phyloP scores from a whole-genome alignment of 768 basidiomycete species.

The Tulasnella sp. region DNA sequence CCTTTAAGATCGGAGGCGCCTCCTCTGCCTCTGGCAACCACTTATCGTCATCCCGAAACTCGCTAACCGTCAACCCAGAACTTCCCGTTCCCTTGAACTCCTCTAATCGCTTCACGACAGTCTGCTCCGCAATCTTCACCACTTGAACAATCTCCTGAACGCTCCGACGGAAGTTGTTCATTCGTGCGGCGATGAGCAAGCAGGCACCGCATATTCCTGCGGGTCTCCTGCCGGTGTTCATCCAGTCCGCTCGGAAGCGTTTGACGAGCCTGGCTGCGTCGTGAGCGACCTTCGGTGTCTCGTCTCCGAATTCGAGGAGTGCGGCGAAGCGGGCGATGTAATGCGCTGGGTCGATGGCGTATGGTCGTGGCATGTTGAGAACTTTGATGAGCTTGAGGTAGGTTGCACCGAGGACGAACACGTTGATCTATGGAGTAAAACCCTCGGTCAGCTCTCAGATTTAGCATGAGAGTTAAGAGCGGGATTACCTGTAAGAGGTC shows the following conservation, averaged over 20 bases:
- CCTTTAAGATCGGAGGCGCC: slow-evolving; percentile 67
- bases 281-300: slow-evolving; percentile 80
- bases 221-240: slow-evolving; percentile 87
- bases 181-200: slow-evolving; percentile 86
- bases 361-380: slow-evolving; percentile 62
- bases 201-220: slow-evolving; percentile 97
- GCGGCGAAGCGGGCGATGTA: slow-evolving; percentile 94
- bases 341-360: slow-evolving; percentile 77
- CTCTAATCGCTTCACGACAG: slow-evolving; percentile 82
- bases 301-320: slow-evolving; percentile 91
- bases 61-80: slow-evolving; percentile 72
- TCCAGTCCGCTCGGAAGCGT: slow-evolving; percentile 95
- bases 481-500: slow-evolving; percentile 70
- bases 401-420: slow-evolving; percentile 91
- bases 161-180: slow-evolving; percentile 94
- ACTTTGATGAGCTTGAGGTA: slow-evolving; percentile 90
- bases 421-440: slow-evolving; percentile 61
- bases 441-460: neutral
- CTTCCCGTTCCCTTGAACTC: slow-evolving; percentile 90
- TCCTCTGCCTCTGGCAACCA: slow-evolving; percentile 90
- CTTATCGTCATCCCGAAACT: slow-evolving; percentile 61
- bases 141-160: slow-evolving; percentile 97
- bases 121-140: slow-evolving; percentile 96
- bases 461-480: neutral
- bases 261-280: slow-evolving; percentile 91